Base-by-base conservation (phyloP, 805 yeast genomes). In the Saccharomycopsis vini region DNA sequence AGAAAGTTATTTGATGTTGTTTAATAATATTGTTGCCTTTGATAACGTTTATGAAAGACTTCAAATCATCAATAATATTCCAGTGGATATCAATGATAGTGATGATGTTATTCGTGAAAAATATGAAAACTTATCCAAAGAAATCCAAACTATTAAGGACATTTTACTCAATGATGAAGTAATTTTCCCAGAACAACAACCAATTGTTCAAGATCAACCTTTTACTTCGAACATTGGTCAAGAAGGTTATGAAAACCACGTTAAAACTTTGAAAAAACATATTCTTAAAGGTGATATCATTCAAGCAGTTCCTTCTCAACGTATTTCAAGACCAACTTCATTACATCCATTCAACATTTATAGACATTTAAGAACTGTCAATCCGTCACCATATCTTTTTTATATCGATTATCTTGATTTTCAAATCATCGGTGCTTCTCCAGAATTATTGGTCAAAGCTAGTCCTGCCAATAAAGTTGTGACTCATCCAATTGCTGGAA, bases 401-500 rank as follows among this genome's bases (percentile, higher is more conserved):
- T 92, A 88, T 63, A 79, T 92, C 52, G 97, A 92, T 60, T 82
- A 85, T 56, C 60, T 84, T 46, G 96, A 87, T 54, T 92, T 90
- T 69, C 96, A 89, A 62, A 74, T 92, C 39, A 90, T 92, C 44
- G 98, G 99, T 39, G 99, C 99, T 0, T 87, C 96, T 10, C 99
- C 99, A 2, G 98, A 92, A 61, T 66, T 90, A 44, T 69, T 92
- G 45, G 97, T 90, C 44, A 85, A 87, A 62, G 69, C 87, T 4
- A 96, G 88, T 53, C 49, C 53, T 20, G 69, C 80, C 29, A 77
- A 81, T 50, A 78, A 84, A 54, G 76, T 92, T 16, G 72, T 90
- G 42, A 92, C 97, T 2, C 97, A 92, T 62, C 99, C 98, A 18
- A 92, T 92, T 59, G 99, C 99, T 1, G 99, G 99, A 42, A 92